These are phyloP conservation scores for Hypoxylon rubiginosum DNA, from an alignment of 2,329 filamentous ascomycete genomes.

Conservation along the genomic window DNA sequence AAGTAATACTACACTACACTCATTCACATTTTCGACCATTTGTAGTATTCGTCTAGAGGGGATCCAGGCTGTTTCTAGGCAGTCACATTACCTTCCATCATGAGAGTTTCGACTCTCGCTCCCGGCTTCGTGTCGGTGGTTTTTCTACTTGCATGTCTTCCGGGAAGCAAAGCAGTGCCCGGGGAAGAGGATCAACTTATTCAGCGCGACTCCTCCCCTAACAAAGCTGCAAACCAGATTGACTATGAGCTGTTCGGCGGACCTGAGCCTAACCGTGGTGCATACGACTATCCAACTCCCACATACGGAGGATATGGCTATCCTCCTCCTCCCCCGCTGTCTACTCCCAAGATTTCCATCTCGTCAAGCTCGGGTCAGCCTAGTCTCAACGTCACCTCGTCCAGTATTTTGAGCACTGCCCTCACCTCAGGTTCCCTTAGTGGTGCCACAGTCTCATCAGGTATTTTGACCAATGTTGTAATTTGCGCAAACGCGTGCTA, in stretches of 20 bases:
- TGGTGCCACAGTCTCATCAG: constrained; percentile 11
- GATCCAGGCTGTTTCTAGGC: constrained; percentile 6
- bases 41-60: constrained; percentile 10
- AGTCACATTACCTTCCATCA: constrained; percentile 43
- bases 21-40: constrained; percentile 11
- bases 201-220: constrained; percentile 17
- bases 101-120: constrained; percentile 55
- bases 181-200: constrained; percentile 11
- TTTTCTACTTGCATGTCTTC: constrained; percentile 46
- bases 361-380: constrained; percentile 33
- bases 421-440: constrained; percentile 12
- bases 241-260: constrained; percentile 44
- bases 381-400: constrained; percentile 15
- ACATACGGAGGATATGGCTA: constrained; percentile 50
- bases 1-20: constrained; percentile 11
- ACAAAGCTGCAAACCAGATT: constrained; percentile 23
- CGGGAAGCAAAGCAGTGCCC: constrained; percentile 35
- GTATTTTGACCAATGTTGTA: constrained; percentile 14
- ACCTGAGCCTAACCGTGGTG: constrained; percentile 40
- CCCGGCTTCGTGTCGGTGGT: constrained; percentile 53
- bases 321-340: constrained; percentile 42
- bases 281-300: constrained; percentile 46
- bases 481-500: constrained; percentile 3
- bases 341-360: constrained; percentile 26
- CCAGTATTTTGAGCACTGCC: constrained; percentile 11